Evolutionary conservation across 768 basidiomycete genomes (phyloP).

Genomic region (Erythrobasidium yunnanense): DNA sequence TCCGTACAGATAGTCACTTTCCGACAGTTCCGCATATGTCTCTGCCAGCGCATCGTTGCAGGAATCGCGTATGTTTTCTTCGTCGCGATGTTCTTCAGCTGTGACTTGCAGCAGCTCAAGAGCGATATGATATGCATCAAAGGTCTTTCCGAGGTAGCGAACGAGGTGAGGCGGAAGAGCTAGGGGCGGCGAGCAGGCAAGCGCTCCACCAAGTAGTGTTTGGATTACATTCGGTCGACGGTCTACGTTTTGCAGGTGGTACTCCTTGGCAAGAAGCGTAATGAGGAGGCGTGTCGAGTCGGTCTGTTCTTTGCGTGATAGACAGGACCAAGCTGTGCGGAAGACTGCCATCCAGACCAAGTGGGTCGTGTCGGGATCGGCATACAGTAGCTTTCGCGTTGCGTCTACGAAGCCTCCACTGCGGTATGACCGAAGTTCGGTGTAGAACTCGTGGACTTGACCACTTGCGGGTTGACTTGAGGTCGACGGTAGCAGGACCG

Average conservation of each 20-base stretch:
- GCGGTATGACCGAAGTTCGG: slow-evolving; percentile 30
- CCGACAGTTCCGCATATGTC: slow-evolving; percentile 84
- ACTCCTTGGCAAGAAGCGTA: slow-evolving; percentile 80
- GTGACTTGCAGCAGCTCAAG: slow-evolving; percentile 73
- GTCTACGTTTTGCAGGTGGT: slow-evolving; percentile 77
- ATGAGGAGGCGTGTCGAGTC: slow-evolving; percentile 84
- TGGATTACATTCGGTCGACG: slow-evolving; percentile 84
- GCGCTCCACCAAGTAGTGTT: slow-evolving; percentile 71
- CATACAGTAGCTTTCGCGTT: slow-evolving; percentile 68
- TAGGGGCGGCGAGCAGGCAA: slow-evolving; percentile 76
- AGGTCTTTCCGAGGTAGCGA: slow-evolving; percentile 92
- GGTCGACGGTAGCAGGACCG: slow-evolving; percentile 36
- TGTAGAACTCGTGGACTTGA: neutral
- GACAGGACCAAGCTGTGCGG: slow-evolving; percentile 69
- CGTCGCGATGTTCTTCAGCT: slow-evolving; percentile 67
- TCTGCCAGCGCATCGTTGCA: slow-evolving; percentile 85
- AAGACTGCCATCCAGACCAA: slow-evolving; percentile 80
- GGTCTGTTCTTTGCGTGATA: slow-evolving; percentile 73
- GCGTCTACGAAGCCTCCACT: slow-evolving; percentile 56
- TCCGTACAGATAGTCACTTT: slow-evolving; percentile 96
- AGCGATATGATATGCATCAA: slow-evolving; percentile 85
- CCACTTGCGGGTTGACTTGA: slow-evolving; percentile 42
- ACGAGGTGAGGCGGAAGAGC: slow-evolving; percentile 84
- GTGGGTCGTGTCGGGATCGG: slow-evolving; percentile 66
- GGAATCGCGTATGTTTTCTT: slow-evolving; percentile 59